Conservation (phyloP, 768 basidiomycete species). For the Collybia nuda region DNA sequence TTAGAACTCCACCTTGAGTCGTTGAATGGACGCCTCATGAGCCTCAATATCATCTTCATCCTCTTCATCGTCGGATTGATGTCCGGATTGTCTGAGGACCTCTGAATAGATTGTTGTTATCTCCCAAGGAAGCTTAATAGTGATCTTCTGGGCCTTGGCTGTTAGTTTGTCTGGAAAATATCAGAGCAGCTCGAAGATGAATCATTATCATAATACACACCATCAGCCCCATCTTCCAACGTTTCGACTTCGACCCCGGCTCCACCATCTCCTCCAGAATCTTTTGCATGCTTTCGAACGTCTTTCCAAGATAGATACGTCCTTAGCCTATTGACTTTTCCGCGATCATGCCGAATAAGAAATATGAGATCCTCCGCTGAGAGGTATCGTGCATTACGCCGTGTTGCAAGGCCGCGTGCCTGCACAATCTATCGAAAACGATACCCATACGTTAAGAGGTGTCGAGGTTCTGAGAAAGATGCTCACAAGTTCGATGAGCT, state of each 20-base stretch:
- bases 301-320: slow-evolving; percentile 98
- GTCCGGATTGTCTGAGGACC: slow-evolving; percentile 69
- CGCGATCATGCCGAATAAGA: slow-evolving; percentile 90
- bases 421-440: slow-evolving; percentile 73
- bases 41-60: slow-evolving; percentile 97
- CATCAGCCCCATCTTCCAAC: slow-evolving; percentile 81
- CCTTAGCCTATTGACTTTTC: slow-evolving; percentile 88
- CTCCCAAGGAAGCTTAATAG: slow-evolving; percentile 96
- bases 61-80: slow-evolving; percentile 91
- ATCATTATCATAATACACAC: slow-evolving; percentile 31
- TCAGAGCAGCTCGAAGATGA: background rate
- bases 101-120: slow-evolving; percentile 90
- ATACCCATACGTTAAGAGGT: background rate
- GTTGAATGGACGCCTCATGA: slow-evolving; percentile 88
- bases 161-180: slow-evolving; percentile 64
- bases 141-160: slow-evolving; percentile 88
- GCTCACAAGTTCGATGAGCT: slow-evolving; percentile 85
- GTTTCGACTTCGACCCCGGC: slow-evolving; percentile 82
- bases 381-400: slow-evolving; percentile 82
- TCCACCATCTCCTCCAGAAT: slow-evolving; percentile 79
- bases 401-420: slow-evolving; percentile 79
- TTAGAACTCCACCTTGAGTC: slow-evolving; percentile 62
- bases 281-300: slow-evolving; percentile 92
- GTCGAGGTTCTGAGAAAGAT: background rate
- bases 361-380: slow-evolving; percentile 96